Conservation (phyloP, 768 basidiomycete genomes). For the Suillus lakei region DNA sequence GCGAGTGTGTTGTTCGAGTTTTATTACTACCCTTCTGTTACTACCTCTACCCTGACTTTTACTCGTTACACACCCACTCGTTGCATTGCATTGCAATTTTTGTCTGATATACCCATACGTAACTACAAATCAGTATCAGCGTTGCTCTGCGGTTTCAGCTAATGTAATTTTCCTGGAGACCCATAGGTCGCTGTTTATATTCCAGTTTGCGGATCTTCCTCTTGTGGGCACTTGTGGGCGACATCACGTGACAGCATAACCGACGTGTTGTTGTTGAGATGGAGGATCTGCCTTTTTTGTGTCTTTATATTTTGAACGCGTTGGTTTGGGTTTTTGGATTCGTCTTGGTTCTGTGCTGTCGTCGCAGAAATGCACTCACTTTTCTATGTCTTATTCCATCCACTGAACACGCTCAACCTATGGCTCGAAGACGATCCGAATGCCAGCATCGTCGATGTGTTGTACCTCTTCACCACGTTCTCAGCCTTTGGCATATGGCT, state of each 20-base stretch:
- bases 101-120: constrained; percentile 37
- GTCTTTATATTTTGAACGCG: constrained; percentile 5
- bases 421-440: constrained; percentile 52
- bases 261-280: neutral
- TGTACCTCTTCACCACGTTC: constrained; percentile 71
- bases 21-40: constrained; percentile 14
- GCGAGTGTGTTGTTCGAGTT: constrained; percentile 23
- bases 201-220: neutral
- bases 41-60: constrained; percentile 15
- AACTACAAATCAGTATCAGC: constrained; percentile 31
- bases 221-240: neutral
- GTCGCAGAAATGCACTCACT: constrained; percentile 33
- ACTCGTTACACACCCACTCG: constrained; percentile 33
- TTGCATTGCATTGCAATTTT: constrained; percentile 25
- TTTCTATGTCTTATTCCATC: constrained; percentile 50
- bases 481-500: constrained; percentile 82
- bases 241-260: neutral
- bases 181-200: neutral
- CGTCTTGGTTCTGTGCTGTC: neutral
- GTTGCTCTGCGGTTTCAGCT: constrained; percentile 34
- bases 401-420: constrained; percentile 53
- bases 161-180: constrained; percentile 27
- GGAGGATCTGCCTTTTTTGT: constrained; percentile 4
- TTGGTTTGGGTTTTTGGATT: constrained; percentile 5
- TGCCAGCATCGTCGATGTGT: constrained; percentile 57